Evolutionary conservation across 805 yeast genomes (phyloP).

Genomic region (Metschnikowia kofuensis): DNA sequence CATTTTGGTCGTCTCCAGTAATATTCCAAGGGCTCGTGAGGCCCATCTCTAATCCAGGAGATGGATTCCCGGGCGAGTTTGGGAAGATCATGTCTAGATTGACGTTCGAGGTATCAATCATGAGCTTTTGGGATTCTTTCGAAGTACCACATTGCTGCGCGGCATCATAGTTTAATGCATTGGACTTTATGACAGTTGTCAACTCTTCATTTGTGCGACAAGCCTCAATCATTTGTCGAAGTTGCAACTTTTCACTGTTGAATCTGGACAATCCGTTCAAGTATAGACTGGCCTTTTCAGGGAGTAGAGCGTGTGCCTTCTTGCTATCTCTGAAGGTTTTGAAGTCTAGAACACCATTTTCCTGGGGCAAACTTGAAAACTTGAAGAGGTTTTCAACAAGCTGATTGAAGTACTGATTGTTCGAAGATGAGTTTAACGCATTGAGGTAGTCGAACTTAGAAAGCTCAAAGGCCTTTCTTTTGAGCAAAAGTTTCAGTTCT

Average conservation of each 20-base stretch:
- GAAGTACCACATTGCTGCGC: not conserved
- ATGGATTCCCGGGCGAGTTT: constrained; percentile 5
- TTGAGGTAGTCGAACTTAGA: constrained; percentile 46
- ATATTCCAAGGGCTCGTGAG: not conserved
- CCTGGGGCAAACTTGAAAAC: constrained; percentile 23
- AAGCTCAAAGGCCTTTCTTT: constrained; percentile 40
- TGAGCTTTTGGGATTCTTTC: not conserved
- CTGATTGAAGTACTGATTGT: constrained; percentile 40
- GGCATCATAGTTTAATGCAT: constrained; percentile 20
- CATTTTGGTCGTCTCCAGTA: constrained; percentile 23
- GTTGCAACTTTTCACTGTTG: constrained; percentile 40
- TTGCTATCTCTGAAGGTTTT: constrained; percentile 16
- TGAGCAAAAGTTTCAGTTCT: constrained; percentile 34
- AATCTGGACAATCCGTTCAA: constrained; percentile 34
- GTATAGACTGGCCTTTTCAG: constrained; percentile 28
- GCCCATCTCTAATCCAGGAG: constrained; percentile 4
- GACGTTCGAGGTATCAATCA: not conserved
- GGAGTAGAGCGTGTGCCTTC: constrained; percentile 16
- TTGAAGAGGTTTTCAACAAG: constrained; percentile 36
- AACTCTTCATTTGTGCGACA: constrained; percentile 39
- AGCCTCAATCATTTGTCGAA: constrained; percentile 41
- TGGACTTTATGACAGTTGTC: constrained; percentile 29
- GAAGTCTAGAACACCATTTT: constrained; percentile 12
- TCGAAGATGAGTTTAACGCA: constrained; percentile 33
- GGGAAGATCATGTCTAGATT: constrained; percentile 29